Evolutionary conservation across 2,329 filamentous ascomycete species (phyloP).

Genomic region (Colletotrichum tamarilloi): DNA sequence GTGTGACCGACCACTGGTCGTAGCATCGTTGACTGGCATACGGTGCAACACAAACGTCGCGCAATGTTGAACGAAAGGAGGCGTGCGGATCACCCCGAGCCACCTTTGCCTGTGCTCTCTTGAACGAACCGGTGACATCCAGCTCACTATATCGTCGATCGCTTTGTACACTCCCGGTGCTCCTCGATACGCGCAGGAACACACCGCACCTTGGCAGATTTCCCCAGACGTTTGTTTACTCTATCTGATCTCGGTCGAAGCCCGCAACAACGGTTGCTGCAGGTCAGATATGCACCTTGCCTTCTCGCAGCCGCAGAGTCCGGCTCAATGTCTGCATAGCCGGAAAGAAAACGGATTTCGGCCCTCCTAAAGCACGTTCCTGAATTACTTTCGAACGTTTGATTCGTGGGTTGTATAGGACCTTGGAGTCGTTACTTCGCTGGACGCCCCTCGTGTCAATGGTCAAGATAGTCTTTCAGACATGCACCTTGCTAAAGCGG

Average conservation of each 20-base stretch:
- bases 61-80: slow-evolving; percentile 37
- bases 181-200: slow-evolving; percentile 20
- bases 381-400: neutral
- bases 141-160: neutral
- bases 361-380: neutral
- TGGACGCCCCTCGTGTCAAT: neutral
- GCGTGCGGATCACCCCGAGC: slow-evolving; percentile 3
- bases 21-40: slow-evolving; percentile 35
- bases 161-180: slow-evolving; percentile 6
- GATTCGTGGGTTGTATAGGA: neutral
- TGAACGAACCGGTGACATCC: slow-evolving; percentile 6
- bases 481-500: neutral
- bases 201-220: slow-evolving; percentile 12
- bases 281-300: slow-evolving; percentile 23
- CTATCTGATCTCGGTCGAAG: slow-evolving; percentile 28
- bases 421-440: neutral
- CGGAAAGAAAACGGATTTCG: neutral
- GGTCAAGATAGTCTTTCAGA: neutral
- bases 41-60: slow-evolving; percentile 44
- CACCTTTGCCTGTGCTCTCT: slow-evolving; percentile 2
- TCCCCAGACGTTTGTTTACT: slow-evolving; percentile 27
- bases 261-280: slow-evolving; percentile 1
- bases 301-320: slow-evolving; percentile 13
- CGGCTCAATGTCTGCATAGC: neutral
- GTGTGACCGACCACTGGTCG: slow-evolving; percentile 30